Percentiles rank a stretch among this genome's conserved stretches.
Conservation (phyloP, 148 eudicot species). For the Spergularia bocconei region DNA sequence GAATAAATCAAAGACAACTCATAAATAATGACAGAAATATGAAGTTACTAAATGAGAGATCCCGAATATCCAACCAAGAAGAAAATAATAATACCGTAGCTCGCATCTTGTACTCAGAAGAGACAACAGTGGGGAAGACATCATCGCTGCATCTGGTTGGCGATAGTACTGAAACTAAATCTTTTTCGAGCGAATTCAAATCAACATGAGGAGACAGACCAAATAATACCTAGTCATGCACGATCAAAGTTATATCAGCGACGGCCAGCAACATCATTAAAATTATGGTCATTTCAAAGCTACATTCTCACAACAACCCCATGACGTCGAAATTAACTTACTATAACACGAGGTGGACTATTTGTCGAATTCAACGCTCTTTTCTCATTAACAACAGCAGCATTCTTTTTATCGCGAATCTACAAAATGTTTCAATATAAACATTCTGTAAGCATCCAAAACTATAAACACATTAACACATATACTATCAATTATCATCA, state of each 20-base stretch:
- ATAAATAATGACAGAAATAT: not conserved
- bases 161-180: conserved; percentile 51
- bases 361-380: conserved; percentile 61
- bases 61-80: not conserved
- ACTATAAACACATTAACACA: not conserved
- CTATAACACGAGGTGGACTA: conserved; percentile 88
- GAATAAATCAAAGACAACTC: not conserved
- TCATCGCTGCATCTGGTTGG: conserved; percentile 31
- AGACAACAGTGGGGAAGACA: conserved; percentile 53
- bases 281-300: not conserved
- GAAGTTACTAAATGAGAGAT: not conserved
- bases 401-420: conserved; percentile 75
- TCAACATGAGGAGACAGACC: conserved; percentile 71
- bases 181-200: conserved; percentile 56
- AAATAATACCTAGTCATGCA: conserved; percentile 59
- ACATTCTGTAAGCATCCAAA: not conserved
- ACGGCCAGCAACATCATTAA: not conserved
- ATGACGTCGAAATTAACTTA: conserved; percentile 29
- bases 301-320: not conserved
- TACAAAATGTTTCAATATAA: conserved; percentile 19
- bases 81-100: conserved; percentile 51
- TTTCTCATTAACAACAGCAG: conserved; percentile 66
- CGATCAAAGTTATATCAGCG: conserved; percentile 14
- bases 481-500: not conserved
- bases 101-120: conserved; percentile 73